Percentiles rank a stretch among this genome's conserved stretches.
phyloP scores from a whole-genome alignment of 176 grass and related monocot genomes.

The Musa schizocarpa region DNA sequence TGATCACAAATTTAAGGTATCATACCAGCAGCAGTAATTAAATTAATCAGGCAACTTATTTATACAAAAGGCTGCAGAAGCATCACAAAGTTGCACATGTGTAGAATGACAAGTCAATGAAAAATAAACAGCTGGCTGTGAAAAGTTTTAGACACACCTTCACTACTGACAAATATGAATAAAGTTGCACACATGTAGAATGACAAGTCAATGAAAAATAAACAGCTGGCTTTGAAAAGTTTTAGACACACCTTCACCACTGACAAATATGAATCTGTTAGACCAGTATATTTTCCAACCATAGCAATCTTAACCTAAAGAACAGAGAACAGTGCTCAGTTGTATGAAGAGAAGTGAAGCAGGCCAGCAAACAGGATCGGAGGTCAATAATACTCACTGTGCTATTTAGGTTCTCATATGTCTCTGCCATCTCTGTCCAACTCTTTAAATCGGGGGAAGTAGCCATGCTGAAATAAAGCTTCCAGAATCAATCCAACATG shows the following conservation, averaged over 20 bases:
- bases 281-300: conserved; percentile 92
- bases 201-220: background rate
- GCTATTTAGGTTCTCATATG: conserved; percentile 68
- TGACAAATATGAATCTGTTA: conserved; percentile 93
- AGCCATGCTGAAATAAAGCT: conserved; percentile 40
- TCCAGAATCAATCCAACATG: background rate
- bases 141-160: conserved; percentile 38
- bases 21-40: background rate
- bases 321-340: conserved; percentile 15
- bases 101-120: background rate
- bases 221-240: background rate
- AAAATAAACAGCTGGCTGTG: conserved; percentile 1
- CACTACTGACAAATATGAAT: conserved; percentile 81
- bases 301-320: conserved; percentile 97
- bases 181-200: background rate
- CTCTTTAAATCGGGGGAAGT: conserved; percentile 52
- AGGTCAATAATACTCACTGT: conserved; percentile 43
- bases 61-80: background rate
- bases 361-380: conserved; percentile 12
- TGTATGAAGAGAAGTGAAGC: background rate
- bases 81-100: background rate
- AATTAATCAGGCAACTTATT: background rate
- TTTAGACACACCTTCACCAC: conserved; percentile 63
- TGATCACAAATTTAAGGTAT: no score
- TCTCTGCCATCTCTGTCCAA: conserved; percentile 85